Percentiles rank a stretch among this genome's conserved stretches.
Conservation (phyloP, 192 early-diverging fungal genomes). For the Umbelopsis sp. region DNA sequence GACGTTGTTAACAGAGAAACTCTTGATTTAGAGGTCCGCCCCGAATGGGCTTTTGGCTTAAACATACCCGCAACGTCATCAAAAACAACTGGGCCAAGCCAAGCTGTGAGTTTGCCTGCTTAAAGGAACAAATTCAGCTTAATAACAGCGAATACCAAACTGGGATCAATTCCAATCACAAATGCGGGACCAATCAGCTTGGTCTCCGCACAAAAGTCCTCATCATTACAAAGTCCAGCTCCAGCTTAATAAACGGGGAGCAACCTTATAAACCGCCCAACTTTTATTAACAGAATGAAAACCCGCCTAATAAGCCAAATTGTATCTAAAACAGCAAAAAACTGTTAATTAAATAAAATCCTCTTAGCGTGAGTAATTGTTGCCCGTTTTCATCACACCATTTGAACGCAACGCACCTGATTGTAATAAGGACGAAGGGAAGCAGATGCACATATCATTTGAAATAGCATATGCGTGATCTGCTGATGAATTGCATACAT, state of each 20-base stretch:
- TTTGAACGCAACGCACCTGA: too few species aligned
- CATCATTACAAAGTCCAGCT: conserved; percentile 1
- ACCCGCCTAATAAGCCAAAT: too few species aligned
- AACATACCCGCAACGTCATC: conserved; percentile 5
- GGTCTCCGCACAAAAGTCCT: not conserved
- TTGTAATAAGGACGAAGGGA: too few species aligned
- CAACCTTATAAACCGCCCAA: too few species aligned
- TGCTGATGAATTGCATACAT: too few species aligned
- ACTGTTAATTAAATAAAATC: too few species aligned
- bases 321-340: too few species aligned
- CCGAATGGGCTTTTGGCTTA: not conserved
- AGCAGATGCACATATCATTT: not conserved
- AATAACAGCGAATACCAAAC: conserved; percentile 21
- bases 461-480: not conserved
- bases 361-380: too few species aligned
- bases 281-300: too few species aligned
- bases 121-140: conserved; percentile 1
- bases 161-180: conserved; percentile 20
- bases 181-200: conserved; percentile 22
- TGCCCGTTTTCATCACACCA: too few species aligned
- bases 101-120: not conserved
- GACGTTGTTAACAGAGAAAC: not conserved
- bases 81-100: not conserved
- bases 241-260: too few species aligned
- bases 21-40: not conserved